A percentile compares a stretch with the other conserved stretches of the same genome.
Evolutionary conservation across 306 rosid genomes (phyloP).

Genomic region (Cajanus cajan): DNA sequence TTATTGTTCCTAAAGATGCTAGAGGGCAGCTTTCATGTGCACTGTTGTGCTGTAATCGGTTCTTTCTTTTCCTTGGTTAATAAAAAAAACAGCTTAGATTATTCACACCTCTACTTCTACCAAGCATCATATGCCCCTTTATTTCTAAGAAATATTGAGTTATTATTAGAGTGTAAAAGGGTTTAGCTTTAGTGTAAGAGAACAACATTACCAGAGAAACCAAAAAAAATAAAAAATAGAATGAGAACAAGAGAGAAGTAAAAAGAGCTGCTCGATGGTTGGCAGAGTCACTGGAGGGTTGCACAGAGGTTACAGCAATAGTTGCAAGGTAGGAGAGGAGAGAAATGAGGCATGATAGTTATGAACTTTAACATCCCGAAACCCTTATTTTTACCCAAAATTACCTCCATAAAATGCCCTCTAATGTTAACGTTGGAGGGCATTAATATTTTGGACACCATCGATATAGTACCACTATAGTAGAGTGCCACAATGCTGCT

Average conservation of each 20-base stretch:
- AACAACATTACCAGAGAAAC: background rate
- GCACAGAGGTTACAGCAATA: background rate
- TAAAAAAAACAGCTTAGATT: background rate
- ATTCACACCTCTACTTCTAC: background rate
- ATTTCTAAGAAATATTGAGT: background rate
- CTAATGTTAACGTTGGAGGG: too few species aligned
- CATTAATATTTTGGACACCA: background rate
- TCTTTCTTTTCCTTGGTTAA: too few species aligned
- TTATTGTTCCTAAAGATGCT: too few species aligned
- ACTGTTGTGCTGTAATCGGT: too few species aligned
- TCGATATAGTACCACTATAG: background rate
- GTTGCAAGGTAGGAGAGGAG: background rate
- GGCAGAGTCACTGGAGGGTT: background rate
- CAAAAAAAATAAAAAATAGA: background rate
- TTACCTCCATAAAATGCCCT: too few species aligned
- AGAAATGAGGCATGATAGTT: background rate
- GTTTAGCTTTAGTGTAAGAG: background rate
- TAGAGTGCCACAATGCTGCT: background rate
- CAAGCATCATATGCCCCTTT: background rate
- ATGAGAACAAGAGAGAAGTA: background rate
- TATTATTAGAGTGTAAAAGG: slow-evolving; percentile 6
- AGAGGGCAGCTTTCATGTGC: too few species aligned
- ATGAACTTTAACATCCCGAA: too few species aligned
- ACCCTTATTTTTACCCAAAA: too few species aligned
- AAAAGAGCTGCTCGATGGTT: background rate